A percentile compares a stretch with the other conserved stretches of the same genome.
Evolutionary conservation across 169 alveolate genomes (phyloP).

Genomic region (Miamiensis avidus): DNA sequence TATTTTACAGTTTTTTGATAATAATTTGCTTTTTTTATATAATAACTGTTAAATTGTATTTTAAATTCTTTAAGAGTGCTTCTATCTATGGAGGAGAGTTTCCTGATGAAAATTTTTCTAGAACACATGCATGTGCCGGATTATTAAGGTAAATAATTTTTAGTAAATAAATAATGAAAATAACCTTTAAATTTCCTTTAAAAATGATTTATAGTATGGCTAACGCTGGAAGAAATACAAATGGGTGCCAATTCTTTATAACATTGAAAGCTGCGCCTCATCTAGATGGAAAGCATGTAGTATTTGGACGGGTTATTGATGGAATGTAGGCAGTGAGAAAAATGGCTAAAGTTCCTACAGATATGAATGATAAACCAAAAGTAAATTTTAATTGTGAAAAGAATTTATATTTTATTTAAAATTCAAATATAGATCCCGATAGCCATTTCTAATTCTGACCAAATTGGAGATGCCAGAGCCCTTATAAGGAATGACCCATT

Average conservation of each 20-base stretch:
- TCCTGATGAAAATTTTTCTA: conserved; percentile 93
- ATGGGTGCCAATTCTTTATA: conserved; percentile 96
- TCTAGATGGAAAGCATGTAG: conserved; percentile 94
- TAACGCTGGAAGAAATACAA: conserved; percentile 96
- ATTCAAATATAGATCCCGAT: neutral
- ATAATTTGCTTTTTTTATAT: conserved; percentile 14
- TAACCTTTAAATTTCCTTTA: too few species aligned
- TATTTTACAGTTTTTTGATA: conserved; percentile 29
- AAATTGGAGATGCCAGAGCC: conserved; percentile 20
- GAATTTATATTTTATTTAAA: too few species aligned
- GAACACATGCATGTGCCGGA: conserved; percentile 94
- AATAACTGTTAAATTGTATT: neutral
- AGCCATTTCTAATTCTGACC: neutral
- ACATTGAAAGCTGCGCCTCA: conserved; percentile 94
- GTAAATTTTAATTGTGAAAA: conserved; percentile 13
- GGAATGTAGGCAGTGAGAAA: conserved; percentile 81
- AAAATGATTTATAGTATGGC: conserved; percentile 84
- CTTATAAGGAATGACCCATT: conserved; percentile 1
- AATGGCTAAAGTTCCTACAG: conserved; percentile 79
- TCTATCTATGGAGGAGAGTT: conserved; percentile 94
- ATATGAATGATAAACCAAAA: conserved; percentile 80
- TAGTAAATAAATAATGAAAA: neutral
- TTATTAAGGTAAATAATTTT: conserved; percentile 72
- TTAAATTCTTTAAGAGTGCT: conserved; percentile 30
- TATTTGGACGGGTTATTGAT: conserved; percentile 81